Percentiles rank a stretch among this genome's conserved stretches.
These are phyloP conservation scores for Penicillium daleae DNA, from an alignment of 495 filamentous ascomycete genomes.

Conservation along the genomic window DNA sequence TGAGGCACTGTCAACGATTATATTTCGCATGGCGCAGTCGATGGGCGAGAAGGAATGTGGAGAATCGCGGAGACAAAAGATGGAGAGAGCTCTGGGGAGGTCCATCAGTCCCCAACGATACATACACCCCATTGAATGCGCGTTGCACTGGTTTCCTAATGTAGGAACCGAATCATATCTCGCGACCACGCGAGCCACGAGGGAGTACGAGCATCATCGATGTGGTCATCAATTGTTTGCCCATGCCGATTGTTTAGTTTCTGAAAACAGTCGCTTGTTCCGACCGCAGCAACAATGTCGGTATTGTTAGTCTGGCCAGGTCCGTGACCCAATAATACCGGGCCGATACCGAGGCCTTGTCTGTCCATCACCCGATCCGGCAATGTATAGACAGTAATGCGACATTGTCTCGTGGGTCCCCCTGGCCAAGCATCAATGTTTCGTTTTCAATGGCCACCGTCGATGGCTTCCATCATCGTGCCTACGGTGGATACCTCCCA, in stretches of 20 bases:
- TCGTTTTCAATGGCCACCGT: slow-evolving; percentile 16
- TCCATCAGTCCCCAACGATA: slow-evolving; percentile 20
- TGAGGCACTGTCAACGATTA: neutral
- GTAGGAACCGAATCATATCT: neutral
- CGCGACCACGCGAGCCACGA: slow-evolving; percentile 16
- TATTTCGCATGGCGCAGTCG: neutral
- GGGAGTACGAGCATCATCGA: slow-evolving; percentile 13
- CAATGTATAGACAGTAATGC: slow-evolving; percentile 21
- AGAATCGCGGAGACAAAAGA: neutral
- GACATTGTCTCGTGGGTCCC: slow-evolving; percentile 16
- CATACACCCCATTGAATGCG: too few relatives aligned
- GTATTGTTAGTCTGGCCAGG: slow-evolving; percentile 3
- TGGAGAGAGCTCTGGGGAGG: slow-evolving; percentile 24
- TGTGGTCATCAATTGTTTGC: slow-evolving; percentile 15
- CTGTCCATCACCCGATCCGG: slow-evolving; percentile 25
- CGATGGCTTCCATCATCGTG: too few relatives aligned
- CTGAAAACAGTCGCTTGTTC: slow-evolving; percentile 16
- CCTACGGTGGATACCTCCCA: too few relatives aligned
- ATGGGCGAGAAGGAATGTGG: neutral
- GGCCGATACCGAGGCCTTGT: slow-evolving; percentile 11
- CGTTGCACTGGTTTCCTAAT: too few relatives aligned
- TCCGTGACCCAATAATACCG: slow-evolving; percentile 3
- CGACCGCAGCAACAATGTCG: slow-evolving; percentile 8
- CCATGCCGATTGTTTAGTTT: neutral
- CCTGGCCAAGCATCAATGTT: slow-evolving; percentile 2